Evolutionary conservation across 139 green algal genomes (phyloP), one percentile per base, ranked within the genome.

Genomic region (Closterium sp.): DNA sequence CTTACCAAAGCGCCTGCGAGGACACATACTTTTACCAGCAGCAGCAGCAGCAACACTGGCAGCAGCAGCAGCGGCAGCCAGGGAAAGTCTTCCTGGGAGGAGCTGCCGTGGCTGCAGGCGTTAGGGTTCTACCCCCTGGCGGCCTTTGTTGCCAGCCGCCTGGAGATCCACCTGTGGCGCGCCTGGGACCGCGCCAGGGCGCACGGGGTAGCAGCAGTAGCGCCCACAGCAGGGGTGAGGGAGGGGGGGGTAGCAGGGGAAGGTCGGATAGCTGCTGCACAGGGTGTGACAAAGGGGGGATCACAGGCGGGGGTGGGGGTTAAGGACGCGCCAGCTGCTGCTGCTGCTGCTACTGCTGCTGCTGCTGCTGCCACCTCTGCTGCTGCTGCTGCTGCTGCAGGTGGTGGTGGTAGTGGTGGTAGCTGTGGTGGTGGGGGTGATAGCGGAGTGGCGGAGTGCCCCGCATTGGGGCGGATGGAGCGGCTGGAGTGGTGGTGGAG

Each of bases 71-170:
- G 55, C 55, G 25, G 55, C 12, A 19, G 55, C 16, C 55, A 76
- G 55, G 55, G 55, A 19, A 16, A 76, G 55, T 76, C 23, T 87
- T 33, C 84, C 0, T 92, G 89, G 89, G 34, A 92, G 33, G 90
- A 93, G 84, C 38, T 34, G 19, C 85, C 64, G 28, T 93, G 90
- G 90, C 90, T 93, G 32, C 64, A 90, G 36, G 38, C 85, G 28
- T 12, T 90, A 33, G 90, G 90, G 25, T 93, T 84, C 85, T 93
- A 87, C 90, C 32, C 64, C 7, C 33, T 91, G 23, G 33, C 32
- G 16, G 84, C 85, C 85, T 93, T 85, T 55, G 33, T 93, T 28
- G 90, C 90, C 81, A 93, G 36, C 81, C 31, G 34, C 85, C 69
- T 93, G 36, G 90, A 93, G 36, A 30, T 93, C 19, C 9, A 28